Conservation (phyloP, 2,329 filamentous ascomycete species). For the Elsinoe necatrix region DNA sequence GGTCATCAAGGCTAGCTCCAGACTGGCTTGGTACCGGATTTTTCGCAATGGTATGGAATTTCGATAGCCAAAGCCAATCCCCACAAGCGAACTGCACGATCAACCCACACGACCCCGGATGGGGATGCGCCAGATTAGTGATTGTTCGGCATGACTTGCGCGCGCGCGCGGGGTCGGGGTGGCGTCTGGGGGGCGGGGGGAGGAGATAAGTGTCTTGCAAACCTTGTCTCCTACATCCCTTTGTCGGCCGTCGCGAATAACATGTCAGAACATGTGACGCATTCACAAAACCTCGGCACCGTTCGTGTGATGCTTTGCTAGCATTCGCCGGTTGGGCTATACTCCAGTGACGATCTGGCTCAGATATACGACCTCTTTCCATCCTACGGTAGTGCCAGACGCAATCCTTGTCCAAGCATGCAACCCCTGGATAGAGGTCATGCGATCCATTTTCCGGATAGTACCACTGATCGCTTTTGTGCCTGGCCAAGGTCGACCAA, state of each 20-base stretch:
- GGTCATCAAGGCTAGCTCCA: not conserved
- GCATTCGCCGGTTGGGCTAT: not conserved
- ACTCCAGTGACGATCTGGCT: not conserved
- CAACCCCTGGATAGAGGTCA: not conserved
- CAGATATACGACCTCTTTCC: slow-evolving; percentile 1
- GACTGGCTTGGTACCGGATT: not conserved
- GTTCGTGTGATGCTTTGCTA: not conserved
- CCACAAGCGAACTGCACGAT: slow-evolving; percentile 1
- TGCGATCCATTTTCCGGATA: not conserved
- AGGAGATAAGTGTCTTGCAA: not conserved
- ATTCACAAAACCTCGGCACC: not conserved
- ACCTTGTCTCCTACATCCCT: not conserved
- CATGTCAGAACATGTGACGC: not conserved
- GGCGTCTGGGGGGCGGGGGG: not conserved
- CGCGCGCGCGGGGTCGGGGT: not conserved
- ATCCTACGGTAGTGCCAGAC: not conserved
- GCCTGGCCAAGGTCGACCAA: not conserved
- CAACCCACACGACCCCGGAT: not conserved
- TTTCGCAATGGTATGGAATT: slow-evolving; percentile 4
- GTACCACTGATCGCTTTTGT: not conserved
- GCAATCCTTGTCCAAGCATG: not conserved
- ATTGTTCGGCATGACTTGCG: not conserved
- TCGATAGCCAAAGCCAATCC: not conserved
- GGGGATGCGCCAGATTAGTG: not conserved
- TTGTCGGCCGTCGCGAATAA: not conserved